Conservation (phyloP, 2,329 filamentous ascomycete species). For the Trichoderma sp. region DNA sequence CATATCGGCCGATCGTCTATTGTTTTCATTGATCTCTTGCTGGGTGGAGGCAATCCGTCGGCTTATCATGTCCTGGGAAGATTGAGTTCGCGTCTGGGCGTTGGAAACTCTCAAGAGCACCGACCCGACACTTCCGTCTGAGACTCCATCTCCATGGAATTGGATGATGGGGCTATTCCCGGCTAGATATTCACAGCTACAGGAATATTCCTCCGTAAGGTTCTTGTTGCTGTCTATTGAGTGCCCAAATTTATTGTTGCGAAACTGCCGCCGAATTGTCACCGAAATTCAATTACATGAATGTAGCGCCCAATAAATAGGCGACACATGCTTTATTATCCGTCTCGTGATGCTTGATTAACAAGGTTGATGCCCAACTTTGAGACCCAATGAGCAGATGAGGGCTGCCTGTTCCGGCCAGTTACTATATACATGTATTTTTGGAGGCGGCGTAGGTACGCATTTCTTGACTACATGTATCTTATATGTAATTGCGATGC, state of each 20-base stretch:
- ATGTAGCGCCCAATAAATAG: background rate
- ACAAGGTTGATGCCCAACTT: background rate
- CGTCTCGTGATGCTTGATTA: background rate
- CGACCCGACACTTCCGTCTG: background rate
- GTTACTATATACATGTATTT: background rate
- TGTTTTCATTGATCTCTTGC: no score
- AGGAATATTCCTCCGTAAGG: background rate
- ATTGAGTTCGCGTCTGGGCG: no score
- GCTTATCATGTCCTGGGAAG: no score
- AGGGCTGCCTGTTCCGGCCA: background rate
- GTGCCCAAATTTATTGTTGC: background rate
- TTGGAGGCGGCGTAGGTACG: background rate
- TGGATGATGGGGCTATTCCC: background rate
- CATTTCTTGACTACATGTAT: background rate
- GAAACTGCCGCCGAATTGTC: background rate
- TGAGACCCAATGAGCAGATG: background rate
- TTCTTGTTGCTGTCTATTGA: background rate
- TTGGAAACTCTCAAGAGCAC: no score
- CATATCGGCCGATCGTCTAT: no score
- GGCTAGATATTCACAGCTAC: rapidly evolving
- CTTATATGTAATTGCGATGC: background rate
- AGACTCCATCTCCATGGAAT: background rate
- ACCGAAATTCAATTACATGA: background rate
- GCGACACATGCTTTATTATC: background rate
- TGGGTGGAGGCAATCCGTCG: no score